Evolutionary conservation across 805 yeast genomes (phyloP).

Genomic region (Saccharomycopsis synnaedendra): DNA sequence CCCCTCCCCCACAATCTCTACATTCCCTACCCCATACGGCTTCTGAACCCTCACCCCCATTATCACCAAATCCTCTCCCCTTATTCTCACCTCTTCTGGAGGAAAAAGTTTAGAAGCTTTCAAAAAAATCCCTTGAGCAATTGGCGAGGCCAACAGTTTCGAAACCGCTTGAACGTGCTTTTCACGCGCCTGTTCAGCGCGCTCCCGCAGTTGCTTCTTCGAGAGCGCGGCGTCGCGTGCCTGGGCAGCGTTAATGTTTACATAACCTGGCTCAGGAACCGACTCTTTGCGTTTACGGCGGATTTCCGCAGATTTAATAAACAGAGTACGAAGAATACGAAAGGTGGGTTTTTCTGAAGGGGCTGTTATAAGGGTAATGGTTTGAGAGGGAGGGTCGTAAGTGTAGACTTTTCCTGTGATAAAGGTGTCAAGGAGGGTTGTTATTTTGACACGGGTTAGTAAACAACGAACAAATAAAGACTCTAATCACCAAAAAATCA

Average conservation of each 20-base stretch:
- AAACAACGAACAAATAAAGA: too few relatives aligned
- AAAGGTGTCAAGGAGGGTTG: slow-evolving; percentile 45
- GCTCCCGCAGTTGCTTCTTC: slow-evolving; percentile 9
- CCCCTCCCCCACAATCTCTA: not conserved
- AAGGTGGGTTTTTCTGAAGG: not conserved
- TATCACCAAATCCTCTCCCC: not conserved
- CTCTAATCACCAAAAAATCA: too few relatives aligned
- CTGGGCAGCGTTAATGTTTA: slow-evolving; percentile 8
- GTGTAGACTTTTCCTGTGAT: slow-evolving; percentile 56
- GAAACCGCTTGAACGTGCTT: slow-evolving; percentile 2
- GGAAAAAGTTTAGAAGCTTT: slow-evolving; percentile 15
- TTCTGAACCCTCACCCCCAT: slow-evolving; percentile 2
- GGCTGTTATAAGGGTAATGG: slow-evolving; percentile 20
- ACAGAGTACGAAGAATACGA: slow-evolving; percentile 11
- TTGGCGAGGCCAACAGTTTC: slow-evolving; percentile 3
- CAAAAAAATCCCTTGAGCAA: slow-evolving; percentile 11
- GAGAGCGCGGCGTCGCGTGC: slow-evolving; percentile 1
- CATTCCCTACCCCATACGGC: slow-evolving; percentile 5
- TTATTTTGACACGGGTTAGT: slow-evolving; percentile 39
- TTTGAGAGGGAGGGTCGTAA: slow-evolving; percentile 30
- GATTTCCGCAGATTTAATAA: slow-evolving; percentile 11
- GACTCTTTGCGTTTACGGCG: slow-evolving; percentile 2
- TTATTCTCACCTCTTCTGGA: slow-evolving; percentile 11
- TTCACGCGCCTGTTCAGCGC: slow-evolving; percentile 3
- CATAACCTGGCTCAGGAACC: slow-evolving; percentile 1